Conservation (phyloP, 2,329 filamentous ascomycete species). For the Aspergillus hiratsukae region DNA sequence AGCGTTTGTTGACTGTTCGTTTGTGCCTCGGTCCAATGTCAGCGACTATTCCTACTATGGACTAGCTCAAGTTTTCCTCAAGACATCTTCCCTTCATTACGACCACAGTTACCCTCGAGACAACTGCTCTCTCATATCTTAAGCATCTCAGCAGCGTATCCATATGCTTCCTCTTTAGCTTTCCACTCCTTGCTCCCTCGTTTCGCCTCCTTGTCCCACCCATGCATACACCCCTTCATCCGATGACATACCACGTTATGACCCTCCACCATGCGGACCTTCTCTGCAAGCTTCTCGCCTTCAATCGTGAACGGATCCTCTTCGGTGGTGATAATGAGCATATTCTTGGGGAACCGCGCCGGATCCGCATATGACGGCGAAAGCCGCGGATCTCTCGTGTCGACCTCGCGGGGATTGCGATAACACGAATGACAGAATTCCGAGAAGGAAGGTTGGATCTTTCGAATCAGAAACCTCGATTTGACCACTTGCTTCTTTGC, state of each 20-base stretch:
- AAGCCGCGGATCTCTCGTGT: neutral
- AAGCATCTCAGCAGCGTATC: neutral
- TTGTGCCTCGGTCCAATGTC: neutral
- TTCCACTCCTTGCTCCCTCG: neutral
- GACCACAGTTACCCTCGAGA: neutral
- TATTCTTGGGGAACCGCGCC: neutral
- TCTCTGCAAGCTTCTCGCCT: neutral
- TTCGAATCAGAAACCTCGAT: neutral
- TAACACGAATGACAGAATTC: neutral
- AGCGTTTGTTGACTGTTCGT: neutral
- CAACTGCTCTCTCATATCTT: neutral
- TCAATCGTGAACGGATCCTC: conserved; percentile 1
- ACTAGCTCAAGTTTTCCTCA: too few species aligned
- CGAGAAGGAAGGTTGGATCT: neutral
- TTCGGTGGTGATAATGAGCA: neutral
- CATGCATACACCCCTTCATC: conserved; percentile 7
- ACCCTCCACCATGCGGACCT: neutral
- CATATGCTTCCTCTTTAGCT: conserved; percentile 7
- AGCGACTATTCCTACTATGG: neutral
- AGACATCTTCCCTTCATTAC: too few species aligned
- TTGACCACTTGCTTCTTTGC: neutral
- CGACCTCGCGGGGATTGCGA: neutral
- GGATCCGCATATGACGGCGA: conserved; percentile 1
- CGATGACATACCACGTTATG: conserved; percentile 2
- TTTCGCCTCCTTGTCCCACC: conserved; percentile 7